Conservation (phyloP, 129 eudicot species). For the Lactuca sativa region DNA sequence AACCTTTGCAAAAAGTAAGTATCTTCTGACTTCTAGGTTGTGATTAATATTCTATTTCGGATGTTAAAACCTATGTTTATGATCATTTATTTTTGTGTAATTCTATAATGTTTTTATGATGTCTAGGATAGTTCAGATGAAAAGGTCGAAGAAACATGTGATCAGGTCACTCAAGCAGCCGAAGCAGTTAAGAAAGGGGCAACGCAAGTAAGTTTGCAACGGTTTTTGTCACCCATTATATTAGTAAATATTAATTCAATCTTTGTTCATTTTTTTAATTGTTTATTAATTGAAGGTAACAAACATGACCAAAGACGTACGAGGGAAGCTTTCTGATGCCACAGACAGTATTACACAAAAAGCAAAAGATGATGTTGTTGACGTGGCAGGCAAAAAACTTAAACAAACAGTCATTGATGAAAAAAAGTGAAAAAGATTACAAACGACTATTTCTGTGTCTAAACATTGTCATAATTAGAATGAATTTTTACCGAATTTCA, state of each 20-base stretch:
- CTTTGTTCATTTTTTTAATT: neutral
- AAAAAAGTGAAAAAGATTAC: conserved; percentile 21
- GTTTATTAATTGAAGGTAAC: conserved; percentile 26
- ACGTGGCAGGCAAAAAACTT: conserved; percentile 37
- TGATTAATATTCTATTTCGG: neutral
- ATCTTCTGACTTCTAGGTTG: neutral
- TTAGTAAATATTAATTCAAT: neutral
- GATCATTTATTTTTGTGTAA: neutral
- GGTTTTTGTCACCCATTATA: neutral
- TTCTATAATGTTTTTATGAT: neutral
- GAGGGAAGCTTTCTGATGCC: conserved; percentile 40
- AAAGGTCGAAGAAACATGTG: conserved; percentile 47
- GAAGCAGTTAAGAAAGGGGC: conserved; percentile 63
- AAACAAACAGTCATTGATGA: conserved; percentile 36
- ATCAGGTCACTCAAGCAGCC: conserved; percentile 50
- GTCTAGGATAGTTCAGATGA: conserved; percentile 37
- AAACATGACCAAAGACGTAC: conserved; percentile 41
- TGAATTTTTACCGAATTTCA: neutral
- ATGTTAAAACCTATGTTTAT: neutral
- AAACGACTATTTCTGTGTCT: no score
- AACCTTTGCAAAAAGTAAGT: conserved; percentile 36
- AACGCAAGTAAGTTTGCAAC: conserved; percentile 23
- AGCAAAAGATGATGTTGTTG: conserved; percentile 39
- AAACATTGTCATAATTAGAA: neutral
- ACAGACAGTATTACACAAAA: conserved; percentile 34